Percentiles rank a stretch among this genome's conserved stretches.
Conservation (phyloP, 441 rosid genomes). For the Adansonia gregorii region DNA sequence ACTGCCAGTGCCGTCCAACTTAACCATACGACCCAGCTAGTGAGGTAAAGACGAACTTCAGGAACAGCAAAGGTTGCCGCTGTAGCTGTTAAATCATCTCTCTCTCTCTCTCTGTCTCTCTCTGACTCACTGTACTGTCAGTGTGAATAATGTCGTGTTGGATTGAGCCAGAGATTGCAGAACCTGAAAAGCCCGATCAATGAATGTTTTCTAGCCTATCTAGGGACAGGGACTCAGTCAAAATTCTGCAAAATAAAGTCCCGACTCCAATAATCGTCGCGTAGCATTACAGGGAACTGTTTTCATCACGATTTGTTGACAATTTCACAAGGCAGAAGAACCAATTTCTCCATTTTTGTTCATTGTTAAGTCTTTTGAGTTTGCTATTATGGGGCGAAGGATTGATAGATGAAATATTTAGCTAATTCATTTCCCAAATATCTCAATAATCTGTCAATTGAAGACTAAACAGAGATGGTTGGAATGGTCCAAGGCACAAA, state of each 20-base stretch:
- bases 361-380: neutral
- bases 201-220: neutral
- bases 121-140: neutral
- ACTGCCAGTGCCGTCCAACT: neutral
- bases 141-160: neutral
- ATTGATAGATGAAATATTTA: too few relatives aligned
- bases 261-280: neutral
- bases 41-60: neutral
- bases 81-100: neutral
- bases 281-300: neutral
- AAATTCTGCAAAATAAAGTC: neutral
- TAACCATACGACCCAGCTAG: conserved; percentile 10
- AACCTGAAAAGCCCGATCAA: conserved; percentile 3
- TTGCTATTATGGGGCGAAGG: neutral
- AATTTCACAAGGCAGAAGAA: neutral
- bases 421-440: neutral
- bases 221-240: neutral
- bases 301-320: too few relatives aligned
- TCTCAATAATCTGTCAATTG: neutral
- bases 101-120: neutral
- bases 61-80: neutral
- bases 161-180: neutral
- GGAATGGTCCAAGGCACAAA: neutral
- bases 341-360: neutral
- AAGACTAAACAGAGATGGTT: neutral